These are phyloP conservation scores for Fusarium sp. DNA, from an alignment of 2,329 filamentous ascomycete genomes.

Conservation along the genomic window DNA sequence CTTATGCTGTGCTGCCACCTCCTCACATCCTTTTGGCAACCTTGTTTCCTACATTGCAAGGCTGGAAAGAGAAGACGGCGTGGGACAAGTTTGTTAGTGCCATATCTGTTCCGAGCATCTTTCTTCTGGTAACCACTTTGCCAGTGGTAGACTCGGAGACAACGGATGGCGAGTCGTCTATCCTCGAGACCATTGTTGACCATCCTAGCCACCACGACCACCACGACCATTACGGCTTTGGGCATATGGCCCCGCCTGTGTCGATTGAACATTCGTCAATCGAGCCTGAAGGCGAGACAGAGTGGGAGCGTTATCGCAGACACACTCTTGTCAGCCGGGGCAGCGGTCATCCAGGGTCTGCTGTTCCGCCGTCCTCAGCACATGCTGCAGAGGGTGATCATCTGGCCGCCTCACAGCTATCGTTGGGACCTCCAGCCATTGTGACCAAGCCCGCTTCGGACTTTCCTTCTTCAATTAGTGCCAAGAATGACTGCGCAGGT, in stretches of 20 bases:
- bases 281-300: constrained; percentile 63
- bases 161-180: constrained; percentile 57
- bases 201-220: constrained; percentile 43
- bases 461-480: constrained; percentile 50
- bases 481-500: constrained; percentile 61
- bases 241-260: constrained; percentile 52
- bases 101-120: constrained; percentile 88
- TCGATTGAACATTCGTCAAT: constrained; percentile 53
- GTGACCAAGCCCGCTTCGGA: constrained; percentile 51
- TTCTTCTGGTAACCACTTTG: constrained; percentile 88
- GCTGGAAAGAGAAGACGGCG: constrained; percentile 84
- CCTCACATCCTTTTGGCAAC: constrained; percentile 78
- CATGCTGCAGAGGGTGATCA: constrained; percentile 42
- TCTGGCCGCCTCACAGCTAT: constrained; percentile 30
- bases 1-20: constrained; percentile 77
- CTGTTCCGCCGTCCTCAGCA: constrained; percentile 33
- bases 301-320: constrained; percentile 71
- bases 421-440: constrained; percentile 43
- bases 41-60: constrained; percentile 87
- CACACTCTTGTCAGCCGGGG: constrained; percentile 54
- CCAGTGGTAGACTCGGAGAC: constrained; percentile 86
- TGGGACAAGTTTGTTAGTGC: constrained; percentile 86
- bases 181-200: constrained; percentile 48
- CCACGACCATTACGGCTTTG: constrained; percentile 51
- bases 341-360: constrained; percentile 41